Evolutionary conservation across 2,329 filamentous ascomycete species (phyloP), one percentile per base, ranked within the genome.

Genomic region (Aureobasidium sp.): DNA sequence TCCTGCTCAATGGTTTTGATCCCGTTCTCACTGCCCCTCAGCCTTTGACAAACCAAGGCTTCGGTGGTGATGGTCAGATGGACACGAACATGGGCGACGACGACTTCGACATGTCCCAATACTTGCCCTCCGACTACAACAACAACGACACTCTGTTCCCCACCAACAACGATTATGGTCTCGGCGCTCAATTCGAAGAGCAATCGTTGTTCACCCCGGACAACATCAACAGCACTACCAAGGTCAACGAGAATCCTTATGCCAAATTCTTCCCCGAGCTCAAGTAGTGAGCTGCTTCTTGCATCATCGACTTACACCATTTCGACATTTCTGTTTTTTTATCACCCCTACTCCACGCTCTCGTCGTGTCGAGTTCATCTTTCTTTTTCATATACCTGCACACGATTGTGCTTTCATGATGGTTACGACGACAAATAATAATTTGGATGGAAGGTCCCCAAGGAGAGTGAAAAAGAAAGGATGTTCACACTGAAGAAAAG

Each of bases 31-130:
- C 58, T n/a, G 31, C 33, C 8, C 21, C 58, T n/a, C 58, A 60
- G 25, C 38, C 40, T 21, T 6, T 38, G 31, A n/a, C 27, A 11
- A 25, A 19, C 29, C 43, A 53, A n/a, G 58, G 50, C 5, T 40
- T 60, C 19, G 33, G 25, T 6, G 27, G 25, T 19, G 31, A 38
- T 25, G 23, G n/a, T 31, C 11, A 25, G 11, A 23, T 60, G 37
- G 47, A 60, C 8, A 57, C 45, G 53, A 19, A 10, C 3, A 45
- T 57, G 53, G 33, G 19, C 21, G 29, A 33, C 8, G 38, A 60
- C 17, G 58, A 60, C 58, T 60, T 60, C n/a, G 47, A 60, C 38
- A 53, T 60, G 40, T 53, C 47, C 3, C 19, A 55, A 8, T 60
- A 60, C 15, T 25, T 60, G 29, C 49, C 58, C 6, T 27, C 35